phyloP scores from a whole-genome alignment of 2,329 filamentous ascomycete species.

The Ceratocystis alfenasii region DNA sequence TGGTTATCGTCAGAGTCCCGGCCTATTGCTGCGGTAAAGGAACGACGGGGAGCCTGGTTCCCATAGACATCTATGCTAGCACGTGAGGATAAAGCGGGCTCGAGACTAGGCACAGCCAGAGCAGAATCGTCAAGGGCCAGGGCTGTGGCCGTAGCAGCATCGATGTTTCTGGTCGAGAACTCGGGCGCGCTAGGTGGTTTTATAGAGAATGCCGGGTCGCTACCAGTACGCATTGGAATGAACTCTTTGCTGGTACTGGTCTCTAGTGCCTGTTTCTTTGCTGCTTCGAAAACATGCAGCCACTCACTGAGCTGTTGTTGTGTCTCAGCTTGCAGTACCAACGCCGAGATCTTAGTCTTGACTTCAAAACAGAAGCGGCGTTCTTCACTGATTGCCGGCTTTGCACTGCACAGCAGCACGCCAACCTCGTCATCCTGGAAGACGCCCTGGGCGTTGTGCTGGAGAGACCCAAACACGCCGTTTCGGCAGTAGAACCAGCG shows the following conservation, averaged over 20 bases:
- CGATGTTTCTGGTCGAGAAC: slow-evolving; percentile 69
- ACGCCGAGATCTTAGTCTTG: slow-evolving; percentile 88
- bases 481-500: slow-evolving; percentile 95
- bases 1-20: slow-evolving; percentile 20
- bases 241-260: slow-evolving; percentile 46
- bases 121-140: slow-evolving; percentile 32
- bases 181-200: slow-evolving; percentile 78
- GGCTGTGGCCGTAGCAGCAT: slow-evolving; percentile 45
- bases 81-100: slow-evolving; percentile 38
- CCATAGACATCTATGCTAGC: slow-evolving; percentile 60
- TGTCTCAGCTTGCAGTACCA: slow-evolving; percentile 84
- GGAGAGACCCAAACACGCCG: slow-evolving; percentile 89
- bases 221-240: slow-evolving; percentile 36
- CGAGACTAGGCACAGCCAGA: slow-evolving; percentile 31
- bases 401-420: slow-evolving; percentile 83
- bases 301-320: slow-evolving; percentile 87
- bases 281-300: slow-evolving; percentile 85
- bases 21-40: slow-evolving; percentile 40
- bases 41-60: slow-evolving; percentile 37
- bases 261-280: slow-evolving; percentile 85
- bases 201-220: slow-evolving; percentile 79
- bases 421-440: slow-evolving; percentile 94
- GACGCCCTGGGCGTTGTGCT: slow-evolving; percentile 73
- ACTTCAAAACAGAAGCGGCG: slow-evolving; percentile 95
- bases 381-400: slow-evolving; percentile 83